These are phyloP conservation scores for Picea abies DNA, from an alignment of 83 land plant genomes.

Conservation along the genomic window DNA sequence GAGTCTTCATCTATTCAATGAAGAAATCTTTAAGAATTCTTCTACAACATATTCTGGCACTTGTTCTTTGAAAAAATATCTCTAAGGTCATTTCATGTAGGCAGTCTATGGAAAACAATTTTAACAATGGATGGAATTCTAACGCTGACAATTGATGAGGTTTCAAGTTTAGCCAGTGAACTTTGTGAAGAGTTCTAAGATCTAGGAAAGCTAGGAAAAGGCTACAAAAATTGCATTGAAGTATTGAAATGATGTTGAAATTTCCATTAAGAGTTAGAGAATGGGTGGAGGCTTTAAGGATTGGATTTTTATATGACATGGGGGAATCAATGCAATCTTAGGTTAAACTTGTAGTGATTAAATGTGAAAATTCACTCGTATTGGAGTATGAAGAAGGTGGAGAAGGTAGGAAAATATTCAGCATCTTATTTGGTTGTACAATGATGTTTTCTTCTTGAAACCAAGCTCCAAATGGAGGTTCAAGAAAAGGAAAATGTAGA, in stretches of 20 bases:
- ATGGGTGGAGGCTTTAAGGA: constrained; percentile 92
- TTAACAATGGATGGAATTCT: too few species aligned
- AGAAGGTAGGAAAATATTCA: constrained; percentile 89
- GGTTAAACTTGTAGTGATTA: constrained; percentile 62
- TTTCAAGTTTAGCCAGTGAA: too few species aligned
- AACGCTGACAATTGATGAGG: too few species aligned
- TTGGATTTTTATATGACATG: constrained; percentile 51
- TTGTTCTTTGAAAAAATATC: too few species aligned
- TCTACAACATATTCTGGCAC: too few species aligned
- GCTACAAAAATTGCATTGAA: constrained; percentile 91
- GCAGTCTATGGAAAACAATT: too few species aligned
- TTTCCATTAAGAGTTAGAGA: not conserved
- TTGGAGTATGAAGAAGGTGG: constrained; percentile 80
- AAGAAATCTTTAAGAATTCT: too few species aligned
- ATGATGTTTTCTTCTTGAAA: constrained; percentile 70
- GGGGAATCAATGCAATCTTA: constrained; percentile 50
- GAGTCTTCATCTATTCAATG: too few species aligned
- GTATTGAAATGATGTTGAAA: too few species aligned
- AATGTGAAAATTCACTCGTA: constrained; percentile 63
- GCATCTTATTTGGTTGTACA: constrained; percentile 91
- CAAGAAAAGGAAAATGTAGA: constrained; percentile 48
- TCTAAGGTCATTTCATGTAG: too few species aligned
- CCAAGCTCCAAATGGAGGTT: constrained; percentile 75
- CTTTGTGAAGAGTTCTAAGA: too few species aligned
- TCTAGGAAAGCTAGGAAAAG: too few species aligned